Evolutionary conservation across 2,329 filamentous ascomycete species (phyloP), one percentile per base, ranked within the genome.

Genomic region (Colletotrichum sp.): DNA sequence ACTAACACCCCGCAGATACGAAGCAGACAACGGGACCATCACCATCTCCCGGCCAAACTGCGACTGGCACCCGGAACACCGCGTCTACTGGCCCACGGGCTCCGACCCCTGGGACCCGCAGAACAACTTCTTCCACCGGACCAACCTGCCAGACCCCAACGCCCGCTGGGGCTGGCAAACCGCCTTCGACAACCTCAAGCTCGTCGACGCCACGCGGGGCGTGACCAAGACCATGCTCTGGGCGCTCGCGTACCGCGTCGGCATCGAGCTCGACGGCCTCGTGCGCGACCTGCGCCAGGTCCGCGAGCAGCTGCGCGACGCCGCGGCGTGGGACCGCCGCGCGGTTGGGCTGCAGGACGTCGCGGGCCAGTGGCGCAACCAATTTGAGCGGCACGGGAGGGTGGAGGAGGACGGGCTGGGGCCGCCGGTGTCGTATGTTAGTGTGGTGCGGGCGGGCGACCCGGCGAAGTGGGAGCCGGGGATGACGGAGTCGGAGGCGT

Each of bases 231-330:
- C 81, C 32, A 83, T 83, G 75, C 80, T 83, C 71, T 81, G 81
- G 67, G 80, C 83, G 28, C 78, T 87, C 24, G 84, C 82, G 26
- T 87, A 82, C 75, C 85, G 86, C 52, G 81, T 87, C 73, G 86
- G 86, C 30, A 77, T 79, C 60, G 86, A 84, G 6, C 76, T 83
- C 26, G 69, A 58, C 6, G 60, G 72, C 7, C 76, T 82, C 6
- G 69, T 65, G 24, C 30, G 15, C 5, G 61, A 70, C 52, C 66
- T 77, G 36, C 30, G n/a, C 26, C 32, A 70, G 30, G 30, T 77
- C 9, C 62, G 72, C 8, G 34, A 48, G 5, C 36, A 56, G 24
- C 77, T 80, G n/a, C 0, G 0, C 26, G 79, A 76, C 15, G 32
- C 66, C 2, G 56, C 62, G 15, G 61, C 71, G 56, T 18, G 67